phyloP scores from a whole-genome alignment of 1,284 basidiomycete genomes.

The Sanguinoderma infundibulare region DNA sequence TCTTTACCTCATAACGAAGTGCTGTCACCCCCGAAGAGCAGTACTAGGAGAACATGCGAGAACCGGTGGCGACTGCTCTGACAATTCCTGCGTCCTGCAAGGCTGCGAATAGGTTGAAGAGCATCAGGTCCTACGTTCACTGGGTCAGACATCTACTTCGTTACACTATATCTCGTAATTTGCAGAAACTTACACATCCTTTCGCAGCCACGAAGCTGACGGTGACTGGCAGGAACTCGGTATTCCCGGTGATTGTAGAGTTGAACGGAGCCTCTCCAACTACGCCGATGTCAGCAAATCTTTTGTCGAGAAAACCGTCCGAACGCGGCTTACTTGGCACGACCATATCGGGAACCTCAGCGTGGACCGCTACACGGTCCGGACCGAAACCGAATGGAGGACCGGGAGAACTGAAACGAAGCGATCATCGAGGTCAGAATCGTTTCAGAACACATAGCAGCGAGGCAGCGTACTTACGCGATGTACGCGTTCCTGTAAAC shows the following conservation, averaged over 20 bases:
- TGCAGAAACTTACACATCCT: slow-evolving; percentile 37
- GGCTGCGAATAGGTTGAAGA: slow-evolving; percentile 42
- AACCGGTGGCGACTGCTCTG: slow-evolving; percentile 33
- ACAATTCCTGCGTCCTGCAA: slow-evolving; percentile 40
- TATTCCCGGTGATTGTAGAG: slow-evolving; percentile 42
- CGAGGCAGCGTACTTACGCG: slow-evolving; percentile 21
- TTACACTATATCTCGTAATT: not conserved
- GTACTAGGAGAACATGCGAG: slow-evolving; percentile 14
- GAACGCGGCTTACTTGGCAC: slow-evolving; percentile 36
- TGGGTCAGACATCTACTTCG: too few relatives aligned
- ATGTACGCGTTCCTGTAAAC: slow-evolving; percentile 33
- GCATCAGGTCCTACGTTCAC: slow-evolving; percentile 39
- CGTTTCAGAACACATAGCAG: not conserved
- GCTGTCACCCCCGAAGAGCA: too few relatives aligned
- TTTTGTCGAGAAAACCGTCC: not conserved
- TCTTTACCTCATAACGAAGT: too few relatives aligned
- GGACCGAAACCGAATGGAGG: slow-evolving; percentile 38
- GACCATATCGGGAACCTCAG: slow-evolving; percentile 43
- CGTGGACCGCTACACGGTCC: slow-evolving; percentile 35
- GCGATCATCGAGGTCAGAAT: slow-evolving; percentile 15
- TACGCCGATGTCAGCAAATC: slow-evolving; percentile 7
- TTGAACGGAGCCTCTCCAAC: slow-evolving; percentile 45
- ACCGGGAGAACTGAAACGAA: slow-evolving; percentile 27
- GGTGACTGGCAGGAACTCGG: slow-evolving; percentile 45
- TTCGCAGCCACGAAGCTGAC: slow-evolving; percentile 42